Conservation (phyloP, 2,329 filamentous ascomycete species). For the Didymella sp. region DNA sequence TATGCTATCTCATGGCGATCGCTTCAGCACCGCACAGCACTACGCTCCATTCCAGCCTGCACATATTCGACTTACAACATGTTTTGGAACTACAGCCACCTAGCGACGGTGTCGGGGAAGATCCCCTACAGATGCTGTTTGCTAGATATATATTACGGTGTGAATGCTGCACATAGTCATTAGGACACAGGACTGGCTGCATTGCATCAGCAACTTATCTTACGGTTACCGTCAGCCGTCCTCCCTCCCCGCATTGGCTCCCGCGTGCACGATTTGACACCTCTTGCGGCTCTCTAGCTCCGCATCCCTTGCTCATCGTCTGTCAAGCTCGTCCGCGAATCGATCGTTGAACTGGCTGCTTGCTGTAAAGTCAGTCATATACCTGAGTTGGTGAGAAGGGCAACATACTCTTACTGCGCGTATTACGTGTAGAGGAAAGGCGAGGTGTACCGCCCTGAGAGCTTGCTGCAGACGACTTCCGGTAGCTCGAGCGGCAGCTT, state of each 20-base stretch:
- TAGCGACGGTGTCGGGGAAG: not conserved
- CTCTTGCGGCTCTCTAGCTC: no score
- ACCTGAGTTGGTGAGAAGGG: not conserved
- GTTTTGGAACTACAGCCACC: not conserved
- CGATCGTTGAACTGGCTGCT: conserved; percentile 4
- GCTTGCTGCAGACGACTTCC: not conserved
- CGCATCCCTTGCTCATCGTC: not conserved
- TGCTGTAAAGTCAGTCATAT: not conserved
- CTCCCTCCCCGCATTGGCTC: not conserved
- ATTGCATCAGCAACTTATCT: not conserved
- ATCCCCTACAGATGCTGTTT: not conserved
- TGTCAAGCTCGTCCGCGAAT: conserved; percentile 11
- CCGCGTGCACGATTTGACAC: not conserved
- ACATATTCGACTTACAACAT: not conserved
- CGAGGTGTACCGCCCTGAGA: not conserved
- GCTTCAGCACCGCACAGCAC: not conserved
- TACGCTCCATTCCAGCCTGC: not conserved
- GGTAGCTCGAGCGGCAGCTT: not conserved
- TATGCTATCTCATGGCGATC: no score
- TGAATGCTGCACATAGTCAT: not conserved
- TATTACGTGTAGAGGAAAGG: conserved; percentile 12
- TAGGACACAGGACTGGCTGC: not conserved
- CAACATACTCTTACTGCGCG: conserved; percentile 10
- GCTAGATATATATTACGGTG: not conserved
- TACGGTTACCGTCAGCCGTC: not conserved